phyloP scores from a whole-genome alignment of 768 basidiomycete genomes.

The Coprinopsis cinerea region DNA sequence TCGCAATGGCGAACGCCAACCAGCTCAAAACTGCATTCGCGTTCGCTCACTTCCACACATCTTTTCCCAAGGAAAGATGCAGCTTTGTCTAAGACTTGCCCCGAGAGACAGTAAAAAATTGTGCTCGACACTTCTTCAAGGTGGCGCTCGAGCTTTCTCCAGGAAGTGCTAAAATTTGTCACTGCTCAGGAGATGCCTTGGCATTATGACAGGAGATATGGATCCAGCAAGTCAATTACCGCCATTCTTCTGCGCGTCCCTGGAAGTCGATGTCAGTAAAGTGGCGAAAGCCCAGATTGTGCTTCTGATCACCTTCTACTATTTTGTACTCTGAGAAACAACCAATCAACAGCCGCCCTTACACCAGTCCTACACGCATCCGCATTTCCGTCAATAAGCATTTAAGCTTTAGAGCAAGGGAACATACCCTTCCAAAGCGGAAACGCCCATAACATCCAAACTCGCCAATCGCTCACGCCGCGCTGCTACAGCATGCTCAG shows the following conservation, averaged over 20 bases:
- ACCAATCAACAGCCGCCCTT: slow-evolving; percentile 87
- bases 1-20: too few relatives aligned
- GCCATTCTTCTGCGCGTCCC: slow-evolving; percentile 11
- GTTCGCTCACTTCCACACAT: too few relatives aligned
- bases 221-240: neutral
- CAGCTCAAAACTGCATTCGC: too few relatives aligned
- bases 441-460: slow-evolving; percentile 85
- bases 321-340: slow-evolving; percentile 91
- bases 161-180: too few relatives aligned
- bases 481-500: slow-evolving; percentile 37
- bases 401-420: slow-evolving; percentile 5
- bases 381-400: too few relatives aligned
- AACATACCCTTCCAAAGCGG: slow-evolving; percentile 82
- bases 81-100: too few relatives aligned
- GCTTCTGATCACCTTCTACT: slow-evolving; percentile 51
- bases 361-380: slow-evolving; percentile 71
- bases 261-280: neutral
- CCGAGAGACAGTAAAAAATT: too few relatives aligned
- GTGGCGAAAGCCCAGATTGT: neutral
- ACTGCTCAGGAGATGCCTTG: too few relatives aligned
- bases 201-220: neutral
- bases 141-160: too few relatives aligned
- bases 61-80: too few relatives aligned
- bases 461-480: slow-evolving; percentile 61
- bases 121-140: too few relatives aligned